A percentile compares a stretch with the other conserved stretches of the same genome.
Evolutionary conservation across 257 asterid genomes (phyloP).

Genomic region (Przewalskia tangutica): DNA sequence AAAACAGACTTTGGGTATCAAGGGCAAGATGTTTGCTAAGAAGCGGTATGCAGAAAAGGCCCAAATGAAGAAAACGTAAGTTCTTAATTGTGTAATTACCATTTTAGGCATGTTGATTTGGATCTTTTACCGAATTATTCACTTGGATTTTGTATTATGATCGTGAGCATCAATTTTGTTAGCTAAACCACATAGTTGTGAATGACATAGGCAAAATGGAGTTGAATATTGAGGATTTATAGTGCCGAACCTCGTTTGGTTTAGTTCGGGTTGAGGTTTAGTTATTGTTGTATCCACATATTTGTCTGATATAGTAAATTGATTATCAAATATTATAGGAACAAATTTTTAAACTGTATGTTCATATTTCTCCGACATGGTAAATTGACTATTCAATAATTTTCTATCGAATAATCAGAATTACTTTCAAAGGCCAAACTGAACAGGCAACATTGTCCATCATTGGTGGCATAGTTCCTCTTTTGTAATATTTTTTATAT

Average conservation of each 20-base stretch:
- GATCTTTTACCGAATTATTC: not conserved
- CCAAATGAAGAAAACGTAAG: conserved; percentile 88
- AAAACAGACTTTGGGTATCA: conserved; percentile 74
- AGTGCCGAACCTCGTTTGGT: not conserved
- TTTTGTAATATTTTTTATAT: not conserved
- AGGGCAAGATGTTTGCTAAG: conserved; percentile 90
- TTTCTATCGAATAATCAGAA: not conserved
- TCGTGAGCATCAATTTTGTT: not conserved
- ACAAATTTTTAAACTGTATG: not conserved
- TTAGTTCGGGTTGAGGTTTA: not conserved
- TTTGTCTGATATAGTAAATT: not conserved
- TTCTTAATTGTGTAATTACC: not conserved
- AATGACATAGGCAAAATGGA: not conserved
- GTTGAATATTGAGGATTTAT: not conserved
- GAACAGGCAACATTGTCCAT: not conserved
- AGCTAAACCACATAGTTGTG: not conserved
- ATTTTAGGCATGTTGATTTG: not conserved
- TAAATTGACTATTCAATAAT: not conserved
- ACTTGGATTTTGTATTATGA: not conserved
- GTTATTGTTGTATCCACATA: not conserved
- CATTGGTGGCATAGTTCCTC: not conserved
- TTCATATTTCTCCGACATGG: not conserved
- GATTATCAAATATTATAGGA: not conserved
- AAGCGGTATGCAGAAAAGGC: conserved; percentile 86
- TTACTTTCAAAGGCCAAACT: not conserved